Percentiles rank a stretch among this genome's conserved stretches.
These are phyloP conservation scores for Fusarium xyrophilum DNA, from an alignment of 2,329 filamentous ascomycete genomes.

Conservation along the genomic window DNA sequence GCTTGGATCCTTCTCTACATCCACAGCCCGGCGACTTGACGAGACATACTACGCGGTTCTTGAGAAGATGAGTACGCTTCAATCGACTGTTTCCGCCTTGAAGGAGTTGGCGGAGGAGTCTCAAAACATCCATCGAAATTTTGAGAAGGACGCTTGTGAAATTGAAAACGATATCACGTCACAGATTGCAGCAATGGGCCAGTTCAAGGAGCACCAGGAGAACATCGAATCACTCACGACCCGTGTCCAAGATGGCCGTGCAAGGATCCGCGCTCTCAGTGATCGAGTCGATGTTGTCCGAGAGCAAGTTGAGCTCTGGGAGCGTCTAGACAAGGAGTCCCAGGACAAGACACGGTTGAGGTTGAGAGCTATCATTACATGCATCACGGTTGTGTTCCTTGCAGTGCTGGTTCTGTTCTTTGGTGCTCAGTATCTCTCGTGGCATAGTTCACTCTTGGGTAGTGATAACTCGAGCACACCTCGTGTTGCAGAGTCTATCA, in stretches of 20 bases:
- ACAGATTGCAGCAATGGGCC: slow-evolving; percentile 66
- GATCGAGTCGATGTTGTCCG: slow-evolving; percentile 69
- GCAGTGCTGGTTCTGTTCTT: slow-evolving; percentile 55
- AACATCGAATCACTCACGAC: slow-evolving; percentile 67
- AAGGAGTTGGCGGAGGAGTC: slow-evolving; percentile 71
- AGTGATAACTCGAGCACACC: slow-evolving; percentile 7
- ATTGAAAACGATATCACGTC: slow-evolving; percentile 65
- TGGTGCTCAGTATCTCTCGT: slow-evolving; percentile 39
- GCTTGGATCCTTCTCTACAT: slow-evolving; percentile 66
- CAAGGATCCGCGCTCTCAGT: slow-evolving; percentile 66
- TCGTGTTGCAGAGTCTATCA: slow-evolving; percentile 35
- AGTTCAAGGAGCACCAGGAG: slow-evolving; percentile 70
- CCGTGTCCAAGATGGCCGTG: slow-evolving; percentile 66
- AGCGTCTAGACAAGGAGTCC: slow-evolving; percentile 70
- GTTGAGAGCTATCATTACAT: slow-evolving; percentile 68
- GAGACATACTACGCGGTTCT: slow-evolving; percentile 77
- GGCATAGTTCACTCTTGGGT: slow-evolving; percentile 11
- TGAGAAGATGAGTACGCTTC: slow-evolving; percentile 70
- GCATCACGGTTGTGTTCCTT: slow-evolving; percentile 58
- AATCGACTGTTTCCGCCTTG: slow-evolving; percentile 68
- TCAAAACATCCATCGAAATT: slow-evolving; percentile 63
- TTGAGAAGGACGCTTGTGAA: slow-evolving; percentile 65
- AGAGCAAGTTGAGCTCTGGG: slow-evolving; percentile 70
- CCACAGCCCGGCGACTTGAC: slow-evolving; percentile 71
- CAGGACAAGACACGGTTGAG: slow-evolving; percentile 71